Base-by-base conservation (phyloP, 2,329 filamentous ascomycete species). In the Didymosphaeria variabile region DNA sequence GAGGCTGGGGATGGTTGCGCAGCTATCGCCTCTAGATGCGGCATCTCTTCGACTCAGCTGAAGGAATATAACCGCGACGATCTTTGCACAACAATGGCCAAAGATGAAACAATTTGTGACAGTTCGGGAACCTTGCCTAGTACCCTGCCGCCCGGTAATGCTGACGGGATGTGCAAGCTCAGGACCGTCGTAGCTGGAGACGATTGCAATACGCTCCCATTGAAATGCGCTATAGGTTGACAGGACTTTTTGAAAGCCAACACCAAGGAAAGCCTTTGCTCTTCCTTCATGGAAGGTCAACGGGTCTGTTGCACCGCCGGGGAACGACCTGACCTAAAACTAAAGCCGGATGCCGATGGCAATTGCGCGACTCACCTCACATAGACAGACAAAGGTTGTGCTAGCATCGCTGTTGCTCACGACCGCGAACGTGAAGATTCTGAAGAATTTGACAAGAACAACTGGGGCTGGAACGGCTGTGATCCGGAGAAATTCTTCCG, bases 391-490 rank as follows among this genome's bases (percentile, higher is more conserved):
- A 61, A 68, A 12, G 50, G n/a, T 21, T 68, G 64, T 44, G 44
- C 46, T 1, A 59, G 49, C 17, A 59, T 68, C 44, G 62, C 60
- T 10, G 57, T 31, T 32, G 13, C 53, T n/a, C 44, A 19, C 10
- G 40, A 54, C 32, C 38, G 64, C 15, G 59, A 36, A 1, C 17
- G 9, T 4, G 31, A 46, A 2, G 45, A 67, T 7, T 42, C 65
- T 17, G 26, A 52, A 21, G 21, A 46, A 5, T 65, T 61, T 38
- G 66, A 69, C 45, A 63, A 64, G 49, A 57, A 64, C 3, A 65
- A 63, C 2, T 69, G 61, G 65, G 63, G 54, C 17, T 69, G 63
- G 65, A 60, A 56, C 36, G 63, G 63, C 23, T 69, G 67, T 45
- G 38, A 65, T 0, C 32, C 31, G 9, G 57, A 64, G 36, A 55